phyloP scores from a whole-genome alignment of 805 yeast genomes.

The Wickerhamiella slavikovae region DNA sequence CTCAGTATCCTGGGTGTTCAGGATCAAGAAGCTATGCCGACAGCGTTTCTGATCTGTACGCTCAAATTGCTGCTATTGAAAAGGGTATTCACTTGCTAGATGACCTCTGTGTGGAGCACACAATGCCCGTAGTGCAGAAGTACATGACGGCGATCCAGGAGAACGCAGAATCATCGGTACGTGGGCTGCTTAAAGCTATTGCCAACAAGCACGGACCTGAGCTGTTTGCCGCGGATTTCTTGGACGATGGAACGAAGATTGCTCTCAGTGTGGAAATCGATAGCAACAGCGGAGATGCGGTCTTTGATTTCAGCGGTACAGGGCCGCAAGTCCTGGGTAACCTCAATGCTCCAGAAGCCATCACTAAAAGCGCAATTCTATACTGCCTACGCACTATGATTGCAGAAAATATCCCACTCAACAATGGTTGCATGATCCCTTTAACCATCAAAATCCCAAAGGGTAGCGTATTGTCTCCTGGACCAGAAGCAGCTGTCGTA shows the following conservation, averaged over 20 bases:
- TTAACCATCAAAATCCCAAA: constrained; percentile 45
- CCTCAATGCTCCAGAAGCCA: constrained; percentile 81
- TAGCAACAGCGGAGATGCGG: constrained; percentile 33
- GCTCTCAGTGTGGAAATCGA: constrained; percentile 21
- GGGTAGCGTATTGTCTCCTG: constrained; percentile 49
- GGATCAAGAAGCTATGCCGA: constrained; percentile 75
- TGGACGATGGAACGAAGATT: constrained; percentile 19
- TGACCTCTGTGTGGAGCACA: constrained; percentile 40
- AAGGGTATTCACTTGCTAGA: constrained; percentile 56
- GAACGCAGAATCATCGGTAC: constrained; percentile 59
- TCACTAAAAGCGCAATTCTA: constrained; percentile 71
- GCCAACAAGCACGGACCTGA: constrained; percentile 19
- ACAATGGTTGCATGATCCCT: constrained; percentile 81
- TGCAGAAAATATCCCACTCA: constrained; percentile 72
- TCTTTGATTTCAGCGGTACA: constrained; percentile 71
- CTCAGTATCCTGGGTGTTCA: constrained; percentile 65
- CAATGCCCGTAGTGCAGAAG: constrained; percentile 33
- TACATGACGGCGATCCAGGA: constrained; percentile 71
- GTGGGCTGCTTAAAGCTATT: constrained; percentile 27
- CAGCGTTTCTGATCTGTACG: constrained; percentile 65
- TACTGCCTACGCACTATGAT: constrained; percentile 75
- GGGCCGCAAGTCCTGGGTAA: constrained; percentile 79
- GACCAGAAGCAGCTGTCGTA: constrained; percentile 76
- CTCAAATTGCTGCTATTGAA: constrained; percentile 76
- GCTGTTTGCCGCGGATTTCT: constrained; percentile 13